Percentiles rank a stretch among this genome's conserved stretches.
Conservation (phyloP, 2,329 filamentous ascomycete species). For the Aureobasidium sp. region DNA sequence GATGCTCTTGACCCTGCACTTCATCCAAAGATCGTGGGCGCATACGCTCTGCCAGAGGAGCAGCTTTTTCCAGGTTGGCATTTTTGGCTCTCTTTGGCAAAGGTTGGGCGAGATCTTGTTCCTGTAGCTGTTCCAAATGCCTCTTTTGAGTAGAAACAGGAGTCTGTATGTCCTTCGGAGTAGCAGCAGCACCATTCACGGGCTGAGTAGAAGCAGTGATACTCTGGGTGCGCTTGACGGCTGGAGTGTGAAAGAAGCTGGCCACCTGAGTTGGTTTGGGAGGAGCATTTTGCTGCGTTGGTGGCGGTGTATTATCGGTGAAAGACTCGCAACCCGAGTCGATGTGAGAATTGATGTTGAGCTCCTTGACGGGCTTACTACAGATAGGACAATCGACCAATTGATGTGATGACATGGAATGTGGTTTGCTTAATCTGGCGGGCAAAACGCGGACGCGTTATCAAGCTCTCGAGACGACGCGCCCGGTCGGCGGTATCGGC, state of each 20-base stretch:
- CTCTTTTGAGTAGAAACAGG: neutral
- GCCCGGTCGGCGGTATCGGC: slow-evolving; percentile 2
- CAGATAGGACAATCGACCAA: slow-evolving; percentile 78
- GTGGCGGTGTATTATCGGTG: slow-evolving; percentile 48
- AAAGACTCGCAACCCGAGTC: slow-evolving; percentile 72
- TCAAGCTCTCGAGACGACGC: slow-evolving; percentile 3
- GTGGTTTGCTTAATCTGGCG: neutral
- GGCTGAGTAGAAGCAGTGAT: slow-evolving; percentile 15
- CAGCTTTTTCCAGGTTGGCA: slow-evolving; percentile 55
- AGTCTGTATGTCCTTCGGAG: neutral
- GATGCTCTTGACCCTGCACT: slow-evolving; percentile 76
- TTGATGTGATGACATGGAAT: slow-evolving; percentile 8
- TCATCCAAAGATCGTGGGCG: slow-evolving; percentile 76
- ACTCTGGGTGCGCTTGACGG: slow-evolving; percentile 33
- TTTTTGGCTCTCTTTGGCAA: slow-evolving; percentile 60
- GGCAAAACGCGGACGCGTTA: slow-evolving; percentile 3
- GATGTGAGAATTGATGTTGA: slow-evolving; percentile 81
- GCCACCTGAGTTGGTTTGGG: slow-evolving; percentile 38
- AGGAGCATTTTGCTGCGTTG: slow-evolving; percentile 34
- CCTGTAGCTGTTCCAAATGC: neutral
- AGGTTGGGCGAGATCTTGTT: slow-evolving; percentile 21
- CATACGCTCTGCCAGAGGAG: slow-evolving; percentile 90
- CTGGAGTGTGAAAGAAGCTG: slow-evolving; percentile 51
- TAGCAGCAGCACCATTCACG: slow-evolving; percentile 17
- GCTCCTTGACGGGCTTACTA: slow-evolving; percentile 61